A percentile compares a stretch with the other conserved stretches of the same genome.
These are phyloP conservation scores for Omphalotus guepiniiformis DNA, from an alignment of 768 basidiomycete genomes.

Conservation along the genomic window DNA sequence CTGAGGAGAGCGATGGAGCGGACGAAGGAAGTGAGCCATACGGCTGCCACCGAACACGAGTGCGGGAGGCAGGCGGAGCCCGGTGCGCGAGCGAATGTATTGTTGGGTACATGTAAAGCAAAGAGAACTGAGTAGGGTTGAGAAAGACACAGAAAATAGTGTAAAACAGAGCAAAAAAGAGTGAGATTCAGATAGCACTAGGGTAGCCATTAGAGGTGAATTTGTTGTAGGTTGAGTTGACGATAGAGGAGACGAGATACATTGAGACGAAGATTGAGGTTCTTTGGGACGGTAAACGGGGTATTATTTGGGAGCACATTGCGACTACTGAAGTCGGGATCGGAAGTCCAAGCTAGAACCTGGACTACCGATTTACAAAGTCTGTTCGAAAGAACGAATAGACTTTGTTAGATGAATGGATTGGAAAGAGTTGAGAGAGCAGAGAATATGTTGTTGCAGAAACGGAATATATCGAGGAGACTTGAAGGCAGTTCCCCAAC, in stretches of 20 bases:
- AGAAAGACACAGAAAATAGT: slow-evolving; percentile 14
- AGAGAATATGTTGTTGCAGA: slow-evolving; percentile 13
- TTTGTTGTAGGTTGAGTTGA: slow-evolving; percentile 17
- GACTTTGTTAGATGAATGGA: slow-evolving; percentile 11
- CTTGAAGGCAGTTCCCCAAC: neutral
- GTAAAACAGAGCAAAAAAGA: slow-evolving; percentile 23
- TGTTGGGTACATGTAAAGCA: slow-evolving; percentile 9
- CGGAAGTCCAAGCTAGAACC: slow-evolving; percentile 18
- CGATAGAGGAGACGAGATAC: slow-evolving; percentile 12
- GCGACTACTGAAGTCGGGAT: slow-evolving; percentile 20
- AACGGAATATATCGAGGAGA: no score
- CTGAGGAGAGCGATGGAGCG: slow-evolving; percentile 31
- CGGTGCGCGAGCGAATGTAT: slow-evolving; percentile 58
- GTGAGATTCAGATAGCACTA: slow-evolving; percentile 31
- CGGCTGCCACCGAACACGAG: slow-evolving; percentile 79
- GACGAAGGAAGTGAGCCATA: slow-evolving; percentile 47
- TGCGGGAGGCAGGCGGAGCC: slow-evolving; percentile 63
- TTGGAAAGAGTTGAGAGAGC: slow-evolving; percentile 16
- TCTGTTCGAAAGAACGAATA: slow-evolving; percentile 30
- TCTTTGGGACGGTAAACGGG: slow-evolving; percentile 16
- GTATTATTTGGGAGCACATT: slow-evolving; percentile 36
- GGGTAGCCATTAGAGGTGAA: slow-evolving; percentile 28
- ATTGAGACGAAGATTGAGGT: slow-evolving; percentile 10
- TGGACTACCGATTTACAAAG: slow-evolving; percentile 40
- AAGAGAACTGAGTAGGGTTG: slow-evolving; percentile 22